These are phyloP conservation scores for Selenicereus undatus DNA, from an alignment of 148 eudicot genomes.

Conservation along the genomic window DNA sequence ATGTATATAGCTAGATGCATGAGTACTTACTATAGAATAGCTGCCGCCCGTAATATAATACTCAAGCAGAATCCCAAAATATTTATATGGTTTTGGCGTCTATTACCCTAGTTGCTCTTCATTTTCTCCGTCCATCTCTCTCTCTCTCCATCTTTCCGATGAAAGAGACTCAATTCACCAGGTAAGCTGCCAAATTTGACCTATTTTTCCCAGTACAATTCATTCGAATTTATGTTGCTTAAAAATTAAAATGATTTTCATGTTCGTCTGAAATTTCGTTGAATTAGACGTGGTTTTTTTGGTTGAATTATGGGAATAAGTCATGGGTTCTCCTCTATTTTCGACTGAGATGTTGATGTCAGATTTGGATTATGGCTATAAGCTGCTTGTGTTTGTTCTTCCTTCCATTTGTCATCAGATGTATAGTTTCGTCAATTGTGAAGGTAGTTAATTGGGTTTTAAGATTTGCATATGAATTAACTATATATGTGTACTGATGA, in stretches of 20 bases:
- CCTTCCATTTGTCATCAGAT: not conserved
- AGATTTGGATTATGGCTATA: not conserved
- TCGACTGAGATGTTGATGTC: not conserved
- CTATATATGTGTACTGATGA: not conserved
- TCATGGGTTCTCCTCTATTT: not conserved
- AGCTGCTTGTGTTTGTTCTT: not conserved
- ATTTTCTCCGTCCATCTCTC: not conserved
- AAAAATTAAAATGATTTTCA: not conserved
- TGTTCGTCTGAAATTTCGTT: not conserved
- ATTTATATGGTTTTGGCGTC: not conserved
- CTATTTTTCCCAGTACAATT: not conserved
- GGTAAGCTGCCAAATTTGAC: not conserved
- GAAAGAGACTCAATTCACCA: conserved; percentile 6
- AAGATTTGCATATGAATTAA: not conserved
- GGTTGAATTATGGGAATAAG: not conserved
- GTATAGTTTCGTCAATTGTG: not conserved
- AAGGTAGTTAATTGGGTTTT: not conserved
- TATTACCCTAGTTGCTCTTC: not conserved
- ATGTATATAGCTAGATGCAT: no score
- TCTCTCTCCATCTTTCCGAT: not conserved
- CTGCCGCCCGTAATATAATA: no score
- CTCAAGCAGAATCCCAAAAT: not conserved
- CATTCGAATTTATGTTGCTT: not conserved
- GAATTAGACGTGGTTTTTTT: not conserved
- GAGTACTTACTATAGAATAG: no score